Conservation (phyloP, 345 rosid species). For the Salix purpurea region DNA sequence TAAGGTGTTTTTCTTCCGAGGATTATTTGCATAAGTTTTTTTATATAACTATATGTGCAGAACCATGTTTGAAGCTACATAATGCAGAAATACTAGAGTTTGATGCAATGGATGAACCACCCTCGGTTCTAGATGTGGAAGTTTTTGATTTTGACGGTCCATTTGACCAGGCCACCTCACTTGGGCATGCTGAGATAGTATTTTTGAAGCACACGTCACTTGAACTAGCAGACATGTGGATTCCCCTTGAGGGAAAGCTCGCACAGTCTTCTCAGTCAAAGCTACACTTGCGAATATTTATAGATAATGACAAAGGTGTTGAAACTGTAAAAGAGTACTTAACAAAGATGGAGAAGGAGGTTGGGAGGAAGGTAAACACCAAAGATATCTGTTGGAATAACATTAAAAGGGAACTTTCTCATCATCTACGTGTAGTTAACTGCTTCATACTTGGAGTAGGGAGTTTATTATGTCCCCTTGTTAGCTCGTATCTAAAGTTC, state of each 20-base stretch:
- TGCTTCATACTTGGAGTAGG: not conserved
- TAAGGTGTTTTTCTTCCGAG: constrained; percentile 21
- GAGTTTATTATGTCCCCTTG: not conserved
- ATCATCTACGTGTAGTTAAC: not conserved
- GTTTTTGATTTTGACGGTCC: constrained; percentile 93
- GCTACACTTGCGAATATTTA: constrained; percentile 67
- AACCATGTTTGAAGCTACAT: constrained; percentile 14
- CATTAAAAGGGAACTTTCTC: not conserved
- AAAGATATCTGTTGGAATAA: not conserved
- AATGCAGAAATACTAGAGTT: constrained; percentile 80
- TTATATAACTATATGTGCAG: not conserved
- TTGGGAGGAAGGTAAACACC: constrained; percentile 75
- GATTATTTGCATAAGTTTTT: not conserved
- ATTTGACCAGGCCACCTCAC: constrained; percentile 78
- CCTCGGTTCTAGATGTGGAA: constrained; percentile 81
- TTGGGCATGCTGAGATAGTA: constrained; percentile 83
- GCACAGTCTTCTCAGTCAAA: constrained; percentile 80
- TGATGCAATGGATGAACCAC: constrained; percentile 94
- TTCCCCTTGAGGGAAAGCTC: constrained; percentile 70
- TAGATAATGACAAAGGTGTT: constrained; percentile 74
- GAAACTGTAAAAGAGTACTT: constrained; percentile 71
- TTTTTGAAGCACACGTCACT: constrained; percentile 67
- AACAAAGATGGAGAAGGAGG: constrained; percentile 84
- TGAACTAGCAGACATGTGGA: constrained; percentile 79
- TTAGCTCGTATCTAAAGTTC: not conserved